Evolutionary conservation across 2,329 filamentous ascomycete genomes (phyloP), one percentile per base, ranked within the genome.

Genomic region (Aureobasidium sp.): DNA sequence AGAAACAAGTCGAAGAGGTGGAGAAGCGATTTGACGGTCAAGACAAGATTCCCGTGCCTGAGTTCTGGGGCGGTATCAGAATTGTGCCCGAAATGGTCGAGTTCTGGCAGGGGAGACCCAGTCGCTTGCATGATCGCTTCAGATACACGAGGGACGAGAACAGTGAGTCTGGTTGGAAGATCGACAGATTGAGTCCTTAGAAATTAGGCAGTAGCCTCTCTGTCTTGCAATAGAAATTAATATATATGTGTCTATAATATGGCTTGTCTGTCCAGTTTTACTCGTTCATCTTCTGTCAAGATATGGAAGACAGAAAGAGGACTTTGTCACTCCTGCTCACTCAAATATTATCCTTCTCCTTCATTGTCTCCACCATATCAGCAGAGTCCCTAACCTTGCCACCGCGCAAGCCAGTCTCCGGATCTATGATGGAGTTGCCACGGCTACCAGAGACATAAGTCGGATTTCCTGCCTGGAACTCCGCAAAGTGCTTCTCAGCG

Each of bases 81-180:
- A 83, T 99, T 64, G 82, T 92, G 66, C 93, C 94, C 0, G 88
- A 91, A 71, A 84, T 85, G 68, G 82, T 99, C 53, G 94, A 99
- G 81, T 99, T 99, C 74, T 99, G 94, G 84, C 92, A 97, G 80
- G 94, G 94, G 2, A 84, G 94, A 69, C 84, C 90, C 72, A 96
- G 88, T 76, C 82, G 94, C 64, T 77, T 99, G 74, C 94, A 99
- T 77, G 94, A 99, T 80, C 87, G 94, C 27, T 97, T 99, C 73
- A 83, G 87, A 65, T 97, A 97, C 76, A 84, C 85, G 62, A 86
- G 83, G 72, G 80, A 84, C 55, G 67, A 68, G 52, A 58, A 74
- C 67, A 75, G 76, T 61, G 77, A 75, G 3, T 50, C 42, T 48
- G 77, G 75, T 68, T 92, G 88, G 89, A 82, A 76, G 70, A 76